These are phyloP conservation scores for Talaromyces ruber DNA, from an alignment of 495 filamentous ascomycete species.

Conservation along the genomic window DNA sequence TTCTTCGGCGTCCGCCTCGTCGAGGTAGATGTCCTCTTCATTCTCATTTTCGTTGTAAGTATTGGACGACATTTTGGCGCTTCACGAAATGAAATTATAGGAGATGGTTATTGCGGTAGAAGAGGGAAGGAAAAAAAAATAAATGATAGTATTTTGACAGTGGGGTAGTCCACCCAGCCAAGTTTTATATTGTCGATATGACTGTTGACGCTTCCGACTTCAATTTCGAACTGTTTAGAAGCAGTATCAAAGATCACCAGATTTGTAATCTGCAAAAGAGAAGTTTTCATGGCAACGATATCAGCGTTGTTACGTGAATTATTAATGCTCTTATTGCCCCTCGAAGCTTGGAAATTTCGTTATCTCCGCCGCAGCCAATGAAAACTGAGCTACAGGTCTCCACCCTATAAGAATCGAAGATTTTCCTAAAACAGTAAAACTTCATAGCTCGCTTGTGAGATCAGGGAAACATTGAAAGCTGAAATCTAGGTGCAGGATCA, in stretches of 20 bases:
- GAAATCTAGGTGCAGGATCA: not conserved
- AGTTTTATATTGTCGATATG: not conserved
- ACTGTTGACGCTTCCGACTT: not conserved
- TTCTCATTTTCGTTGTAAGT: slow-evolving; percentile 40
- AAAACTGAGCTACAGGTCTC: not conserved
- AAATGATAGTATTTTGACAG: no score
- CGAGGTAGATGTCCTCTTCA: slow-evolving; percentile 51
- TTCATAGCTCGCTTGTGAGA: not conserved
- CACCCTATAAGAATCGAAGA: not conserved
- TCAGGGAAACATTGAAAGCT: not conserved
- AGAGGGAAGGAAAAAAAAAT: slow-evolving; percentile 1
- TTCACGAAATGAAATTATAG: not conserved
- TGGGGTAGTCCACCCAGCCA: not conserved
- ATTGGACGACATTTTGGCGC: slow-evolving; percentile 35
- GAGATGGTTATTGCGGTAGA: not conserved
- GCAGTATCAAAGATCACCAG: not conserved
- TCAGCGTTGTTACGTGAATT: not conserved
- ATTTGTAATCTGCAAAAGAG: not conserved
- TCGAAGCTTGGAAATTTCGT: slow-evolving; percentile 8
- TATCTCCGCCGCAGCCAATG: not conserved
- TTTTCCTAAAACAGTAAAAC: not conserved
- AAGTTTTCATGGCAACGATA: not conserved
- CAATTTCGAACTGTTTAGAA: not conserved
- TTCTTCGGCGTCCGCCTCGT: slow-evolving; percentile 65
- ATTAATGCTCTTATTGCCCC: slow-evolving; percentile 4